Evolutionary conservation across 2,329 filamentous ascomycete species (phyloP).

Genomic region (Ceratocystis albifundus): DNA sequence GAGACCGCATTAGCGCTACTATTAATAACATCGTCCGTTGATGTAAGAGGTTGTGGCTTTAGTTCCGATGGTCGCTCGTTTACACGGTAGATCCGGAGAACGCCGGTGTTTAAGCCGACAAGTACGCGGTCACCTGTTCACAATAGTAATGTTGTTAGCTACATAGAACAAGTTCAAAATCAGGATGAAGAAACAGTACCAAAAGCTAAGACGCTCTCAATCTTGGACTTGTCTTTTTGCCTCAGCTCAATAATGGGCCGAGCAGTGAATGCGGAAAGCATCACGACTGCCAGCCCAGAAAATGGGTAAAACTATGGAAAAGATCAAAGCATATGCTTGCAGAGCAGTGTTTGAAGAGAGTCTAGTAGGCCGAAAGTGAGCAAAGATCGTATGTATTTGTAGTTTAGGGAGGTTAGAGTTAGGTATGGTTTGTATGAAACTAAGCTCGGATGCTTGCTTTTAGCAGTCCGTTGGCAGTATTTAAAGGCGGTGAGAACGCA

Average conservation of each 20-base stretch:
- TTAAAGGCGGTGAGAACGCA: not conserved
- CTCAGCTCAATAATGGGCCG: constrained; percentile 94
- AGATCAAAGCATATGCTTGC: constrained; percentile 25
- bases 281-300: constrained; percentile 43
- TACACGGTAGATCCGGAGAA: constrained; percentile 78
- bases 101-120: constrained; percentile 82
- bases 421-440: not conserved
- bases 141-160: constrained; percentile 20
- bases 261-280: constrained; percentile 97
- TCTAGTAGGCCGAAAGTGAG: not conserved
- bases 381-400: not conserved
- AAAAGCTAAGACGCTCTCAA: constrained; percentile 89
- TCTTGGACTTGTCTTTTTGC: constrained; percentile 88
- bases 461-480: not conserved
- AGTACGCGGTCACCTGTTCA: constrained; percentile 69
- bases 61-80: constrained; percentile 47
- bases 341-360: not conserved
- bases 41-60: constrained; percentile 11
- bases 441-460: not conserved
- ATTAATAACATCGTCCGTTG: not conserved
- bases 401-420: not conserved
- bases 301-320: constrained; percentile 27
- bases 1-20: constrained; percentile 14
- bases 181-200: constrained; percentile 39
- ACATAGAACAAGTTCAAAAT: not conserved